Base-by-base conservation (phyloP, 257 asterid species). In the Nicotiana tabacum region DNA sequence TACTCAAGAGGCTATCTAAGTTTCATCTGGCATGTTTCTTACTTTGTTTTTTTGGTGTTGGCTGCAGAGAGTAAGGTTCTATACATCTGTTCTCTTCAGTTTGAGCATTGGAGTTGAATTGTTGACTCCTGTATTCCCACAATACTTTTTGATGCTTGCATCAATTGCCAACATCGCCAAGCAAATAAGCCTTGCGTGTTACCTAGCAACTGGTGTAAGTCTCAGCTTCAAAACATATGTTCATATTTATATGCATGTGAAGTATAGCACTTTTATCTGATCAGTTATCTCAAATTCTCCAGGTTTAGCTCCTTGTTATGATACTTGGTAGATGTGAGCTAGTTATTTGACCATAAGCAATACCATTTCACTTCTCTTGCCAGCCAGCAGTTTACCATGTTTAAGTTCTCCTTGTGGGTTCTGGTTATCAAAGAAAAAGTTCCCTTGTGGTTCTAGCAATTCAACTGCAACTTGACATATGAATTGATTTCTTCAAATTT, bases 41-140 rank as follows among this genome's bases (percentile, higher is more conserved):
- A 89, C 48, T 0, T 79, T 39, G 74, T 65, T 79, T 80, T 85
- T 55, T 51, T 51, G 64, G 80, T 89, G 83, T 81, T 67, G 78
- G 77, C 76, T 87, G 90, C 87, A 96, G 99, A 92, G 99, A 88
- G 97, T 96, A 67, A 93, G 98, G 90, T 96, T 96, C 88, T 83
- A 92, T 17, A 94, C 99, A 33, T 93, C 99, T 24, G 90, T 92
- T 61, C 81, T 94, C 85, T 96, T 93, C 92, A 96, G 93, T 84
- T 88, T 94, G 91, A 93, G 99, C 90, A 93, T 96, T 60, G 99
- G 98, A 80, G 88, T 96, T 77, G 99, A 94, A 89, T 86, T 96
- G 89, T 82, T 94, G 92, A 96, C 99, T 66, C 98, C 99, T 17
- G 89, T 80, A 86, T 92, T 92, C 83, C 98, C 99, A 17, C 78